Evolutionary conservation across 140 eudicot species (phyloP).

Genomic region (Bidens hawaiensis): DNA sequence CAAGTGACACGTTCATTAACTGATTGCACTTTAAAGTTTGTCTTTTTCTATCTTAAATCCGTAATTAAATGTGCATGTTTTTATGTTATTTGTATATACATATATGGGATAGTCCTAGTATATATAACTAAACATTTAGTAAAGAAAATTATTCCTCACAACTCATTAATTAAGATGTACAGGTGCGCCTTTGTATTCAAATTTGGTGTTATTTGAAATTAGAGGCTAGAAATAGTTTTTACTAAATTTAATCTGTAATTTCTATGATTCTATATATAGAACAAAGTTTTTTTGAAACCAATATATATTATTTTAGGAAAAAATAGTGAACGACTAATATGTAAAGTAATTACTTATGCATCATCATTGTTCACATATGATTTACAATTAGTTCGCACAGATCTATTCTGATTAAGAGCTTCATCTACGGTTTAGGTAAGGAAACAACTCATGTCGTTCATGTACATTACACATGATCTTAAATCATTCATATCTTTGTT

Average conservation of each 20-base stretch:
- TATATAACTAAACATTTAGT: background rate
- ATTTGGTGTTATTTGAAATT: background rate
- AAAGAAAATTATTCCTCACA: background rate
- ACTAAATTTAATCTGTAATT: no score
- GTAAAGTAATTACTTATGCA: no score
- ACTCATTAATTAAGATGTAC: background rate
- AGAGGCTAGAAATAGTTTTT: background rate
- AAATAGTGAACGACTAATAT: no score
- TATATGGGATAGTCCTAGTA: background rate
- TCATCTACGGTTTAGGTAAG: no score
- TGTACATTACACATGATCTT: no score
- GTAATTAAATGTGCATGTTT: conserved; percentile 14
- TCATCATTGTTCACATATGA: background rate
- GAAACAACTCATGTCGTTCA: no score
- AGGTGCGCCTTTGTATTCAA: background rate
- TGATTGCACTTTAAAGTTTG: conserved; percentile 31
- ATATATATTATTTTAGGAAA: no score
- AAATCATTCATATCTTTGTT: no score
- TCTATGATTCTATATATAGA: no score
- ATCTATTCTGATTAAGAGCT: no score
- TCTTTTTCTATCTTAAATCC: conserved; percentile 16
- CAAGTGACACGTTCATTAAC: conserved; percentile 38
- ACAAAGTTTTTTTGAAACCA: no score
- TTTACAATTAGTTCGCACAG: no score
- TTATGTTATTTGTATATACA: background rate